A percentile compares a stretch with the other conserved stretches of the same genome.
These are phyloP conservation scores for Acer negundo DNA, from an alignment of 345 rosid genomes.

Conservation along the genomic window DNA sequence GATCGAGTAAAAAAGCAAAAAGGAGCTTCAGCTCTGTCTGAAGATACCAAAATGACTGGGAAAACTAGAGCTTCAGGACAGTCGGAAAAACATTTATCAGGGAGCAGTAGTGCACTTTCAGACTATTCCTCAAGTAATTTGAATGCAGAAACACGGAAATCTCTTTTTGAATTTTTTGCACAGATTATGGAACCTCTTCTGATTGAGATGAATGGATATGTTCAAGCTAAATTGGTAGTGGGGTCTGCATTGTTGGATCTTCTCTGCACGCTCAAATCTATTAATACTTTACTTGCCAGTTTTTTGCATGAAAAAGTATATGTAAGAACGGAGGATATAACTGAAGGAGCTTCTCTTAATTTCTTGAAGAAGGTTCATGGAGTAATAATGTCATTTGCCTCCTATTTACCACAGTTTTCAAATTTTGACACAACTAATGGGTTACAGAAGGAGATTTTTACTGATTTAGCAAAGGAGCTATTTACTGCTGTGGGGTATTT, in stretches of 20 bases:
- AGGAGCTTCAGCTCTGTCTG: slow-evolving; percentile 43
- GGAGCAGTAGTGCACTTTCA: slow-evolving; percentile 31
- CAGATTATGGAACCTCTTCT: slow-evolving; percentile 82
- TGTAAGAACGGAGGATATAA: slow-evolving; percentile 72
- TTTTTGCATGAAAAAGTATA: slow-evolving; percentile 55
- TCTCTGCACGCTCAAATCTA: slow-evolving; percentile 51
- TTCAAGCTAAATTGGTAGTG: slow-evolving; percentile 40
- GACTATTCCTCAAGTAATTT: slow-evolving; percentile 47
- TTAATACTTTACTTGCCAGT: slow-evolving; percentile 57
- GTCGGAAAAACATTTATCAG: slow-evolving; percentile 26
- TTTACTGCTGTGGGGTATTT: slow-evolving; percentile 55
- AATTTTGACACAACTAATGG: slow-evolving; percentile 28
- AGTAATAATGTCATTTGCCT: slow-evolving; percentile 51
- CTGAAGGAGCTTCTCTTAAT: slow-evolving; percentile 73
- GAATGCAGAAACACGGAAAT: slow-evolving; percentile 60
- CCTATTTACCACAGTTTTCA: slow-evolving; percentile 37
- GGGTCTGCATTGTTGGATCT: slow-evolving; percentile 41
- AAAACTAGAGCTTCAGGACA: slow-evolving; percentile 38
- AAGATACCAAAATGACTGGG: slow-evolving; percentile 32
- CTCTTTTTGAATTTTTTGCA: slow-evolving; percentile 74
- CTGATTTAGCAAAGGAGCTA: slow-evolving; percentile 60
- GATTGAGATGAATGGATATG: slow-evolving; percentile 50
- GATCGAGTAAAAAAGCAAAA: slow-evolving; percentile 58
- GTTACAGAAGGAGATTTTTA: slow-evolving; percentile 37
- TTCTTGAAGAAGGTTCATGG: slow-evolving; percentile 65